A percentile compares a stretch with the other conserved stretches of the same genome.
Conservation (phyloP, 768 basidiomycete genomes). For the Leccinum truebloodii region DNA sequence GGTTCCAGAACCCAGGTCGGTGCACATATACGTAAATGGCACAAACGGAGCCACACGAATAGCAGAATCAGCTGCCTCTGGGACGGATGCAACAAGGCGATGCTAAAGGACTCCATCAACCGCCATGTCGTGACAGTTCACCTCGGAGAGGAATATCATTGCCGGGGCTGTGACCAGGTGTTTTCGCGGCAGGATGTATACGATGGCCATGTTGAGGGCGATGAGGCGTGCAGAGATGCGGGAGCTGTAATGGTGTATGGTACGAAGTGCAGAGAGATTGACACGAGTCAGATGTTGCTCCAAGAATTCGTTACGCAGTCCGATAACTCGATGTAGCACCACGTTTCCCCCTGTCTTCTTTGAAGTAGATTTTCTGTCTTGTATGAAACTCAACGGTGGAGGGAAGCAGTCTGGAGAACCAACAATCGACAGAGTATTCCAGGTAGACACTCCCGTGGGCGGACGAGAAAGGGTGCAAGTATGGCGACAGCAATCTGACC, state of each 20-base stretch:
- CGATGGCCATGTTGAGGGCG: neutral
- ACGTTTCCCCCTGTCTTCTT: neutral
- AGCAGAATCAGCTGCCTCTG: neutral
- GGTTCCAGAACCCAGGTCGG: too few species aligned
- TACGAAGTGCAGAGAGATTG: neutral
- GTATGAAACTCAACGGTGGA: neutral
- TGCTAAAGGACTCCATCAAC: neutral
- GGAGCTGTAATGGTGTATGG: neutral
- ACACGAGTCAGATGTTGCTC: neutral
- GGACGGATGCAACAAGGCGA: neutral
- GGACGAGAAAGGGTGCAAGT: neutral
- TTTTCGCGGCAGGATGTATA: conserved; percentile 10
- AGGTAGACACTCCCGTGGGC: too few species aligned
- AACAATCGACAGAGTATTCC: too few species aligned
- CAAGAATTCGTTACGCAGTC: too few species aligned
- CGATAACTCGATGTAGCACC: neutral
- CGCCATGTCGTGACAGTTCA: conserved; percentile 9
- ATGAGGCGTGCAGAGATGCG: neutral
- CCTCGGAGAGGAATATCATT: conserved; percentile 1
- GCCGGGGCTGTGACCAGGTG: neutral
- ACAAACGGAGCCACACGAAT: neutral
- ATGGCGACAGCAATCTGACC: too few species aligned
- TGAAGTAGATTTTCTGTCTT: neutral
- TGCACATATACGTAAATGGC: too few species aligned
- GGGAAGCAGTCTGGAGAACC: neutral